Conservation (phyloP, 129 eudicot genomes). For the Tagetes patula region DNA sequence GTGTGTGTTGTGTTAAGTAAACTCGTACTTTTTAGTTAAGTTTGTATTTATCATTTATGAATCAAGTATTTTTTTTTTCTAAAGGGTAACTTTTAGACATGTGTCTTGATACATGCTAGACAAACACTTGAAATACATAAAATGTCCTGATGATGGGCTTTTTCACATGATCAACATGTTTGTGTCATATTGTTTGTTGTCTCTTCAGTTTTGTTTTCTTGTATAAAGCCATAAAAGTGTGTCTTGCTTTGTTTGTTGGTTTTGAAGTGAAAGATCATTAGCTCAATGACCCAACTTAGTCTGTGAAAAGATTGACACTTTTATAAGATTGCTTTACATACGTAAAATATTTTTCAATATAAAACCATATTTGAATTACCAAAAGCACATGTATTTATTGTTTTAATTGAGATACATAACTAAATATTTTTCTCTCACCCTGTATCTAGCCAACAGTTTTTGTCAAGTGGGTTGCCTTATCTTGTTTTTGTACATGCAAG, state of each 20-base stretch:
- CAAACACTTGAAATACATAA: neutral
- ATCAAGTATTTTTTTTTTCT: neutral
- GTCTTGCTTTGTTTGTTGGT: conserved; percentile 34
- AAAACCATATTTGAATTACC: neutral
- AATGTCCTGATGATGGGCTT: neutral
- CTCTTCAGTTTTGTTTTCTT: conserved; percentile 2
- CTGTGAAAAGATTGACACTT: neutral
- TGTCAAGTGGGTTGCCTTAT: neutral
- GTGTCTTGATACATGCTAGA: neutral
- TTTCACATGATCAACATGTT: conserved; percentile 32
- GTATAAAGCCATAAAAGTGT: conserved; percentile 22
- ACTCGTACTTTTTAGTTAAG: neutral
- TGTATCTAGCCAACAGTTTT: neutral
- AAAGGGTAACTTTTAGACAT: conserved; percentile 4
- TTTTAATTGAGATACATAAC: neutral
- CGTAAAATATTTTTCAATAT: no score
- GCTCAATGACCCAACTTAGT: no score
- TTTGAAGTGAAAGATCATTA: neutral
- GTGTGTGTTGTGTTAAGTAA: no score
- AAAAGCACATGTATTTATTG: neutral
- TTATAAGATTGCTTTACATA: no score
- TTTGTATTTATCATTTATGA: neutral
- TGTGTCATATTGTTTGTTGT: conserved; percentile 22
- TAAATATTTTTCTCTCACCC: neutral
- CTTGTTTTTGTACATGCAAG: neutral